These are phyloP conservation scores for Lanmaoa rubissima DNA, from an alignment of 768 basidiomycete genomes.

Conservation along the genomic window DNA sequence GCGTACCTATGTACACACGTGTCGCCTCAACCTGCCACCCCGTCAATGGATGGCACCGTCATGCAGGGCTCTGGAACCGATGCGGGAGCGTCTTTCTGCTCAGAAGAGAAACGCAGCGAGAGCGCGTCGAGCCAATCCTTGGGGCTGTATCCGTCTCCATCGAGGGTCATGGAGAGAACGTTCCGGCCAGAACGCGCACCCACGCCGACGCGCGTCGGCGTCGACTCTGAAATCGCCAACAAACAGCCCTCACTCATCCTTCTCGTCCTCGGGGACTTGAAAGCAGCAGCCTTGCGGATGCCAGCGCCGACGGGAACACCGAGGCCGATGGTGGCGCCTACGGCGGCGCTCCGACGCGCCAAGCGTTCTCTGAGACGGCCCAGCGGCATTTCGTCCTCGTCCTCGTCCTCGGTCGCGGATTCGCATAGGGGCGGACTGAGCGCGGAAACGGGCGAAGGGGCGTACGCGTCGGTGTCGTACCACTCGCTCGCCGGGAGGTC, in stretches of 20 bases:
- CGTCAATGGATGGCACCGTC: neutral
- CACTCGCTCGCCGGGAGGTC: slow-evolving; percentile 3
- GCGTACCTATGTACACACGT: neutral
- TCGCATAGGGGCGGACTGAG: slow-evolving; percentile 21
- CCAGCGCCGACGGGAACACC: neutral
- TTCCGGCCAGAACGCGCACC: neutral
- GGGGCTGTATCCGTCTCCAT: neutral
- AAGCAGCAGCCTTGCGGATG: neutral
- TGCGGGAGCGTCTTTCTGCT: neutral
- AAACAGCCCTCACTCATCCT: slow-evolving; percentile 23
- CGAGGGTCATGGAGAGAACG: slow-evolving; percentile 6
- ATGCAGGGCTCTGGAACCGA: neutral
- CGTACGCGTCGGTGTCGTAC: slow-evolving; percentile 15
- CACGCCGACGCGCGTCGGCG: slow-evolving; percentile 17
- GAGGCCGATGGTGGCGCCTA: neutral
- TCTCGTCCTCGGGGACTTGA: slow-evolving; percentile 2
- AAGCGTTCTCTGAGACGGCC: slow-evolving; percentile 10
- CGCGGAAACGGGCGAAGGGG: slow-evolving; percentile 9
- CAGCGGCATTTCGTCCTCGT: slow-evolving; percentile 21
- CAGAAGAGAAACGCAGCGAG: slow-evolving; percentile 10
- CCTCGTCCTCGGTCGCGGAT: slow-evolving; percentile 5
- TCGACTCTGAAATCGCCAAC: slow-evolving; percentile 11
- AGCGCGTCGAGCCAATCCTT: slow-evolving; percentile 23
- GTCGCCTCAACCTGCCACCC: neutral
- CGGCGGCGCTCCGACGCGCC: neutral